phyloP scores from a whole-genome alignment of 1,139 yeast species.

The Torulaspora globosa region DNA sequence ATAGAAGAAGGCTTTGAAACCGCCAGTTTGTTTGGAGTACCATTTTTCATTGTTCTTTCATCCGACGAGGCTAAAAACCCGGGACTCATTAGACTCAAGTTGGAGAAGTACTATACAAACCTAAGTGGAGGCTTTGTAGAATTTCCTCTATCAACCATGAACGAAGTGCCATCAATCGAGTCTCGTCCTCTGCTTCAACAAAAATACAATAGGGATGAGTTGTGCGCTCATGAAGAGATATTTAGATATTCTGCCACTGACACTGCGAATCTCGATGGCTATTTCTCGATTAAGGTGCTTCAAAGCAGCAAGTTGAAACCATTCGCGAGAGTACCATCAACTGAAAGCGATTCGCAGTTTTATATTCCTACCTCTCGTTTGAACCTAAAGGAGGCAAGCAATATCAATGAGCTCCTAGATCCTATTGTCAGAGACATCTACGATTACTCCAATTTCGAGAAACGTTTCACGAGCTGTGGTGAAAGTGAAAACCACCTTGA shows the following conservation, averaged over 20 bases:
- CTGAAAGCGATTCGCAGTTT: constrained; percentile 29
- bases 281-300: constrained; percentile 46
- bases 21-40: constrained; percentile 58
- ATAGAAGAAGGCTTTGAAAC: constrained; percentile 41
- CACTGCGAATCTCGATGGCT: constrained; percentile 17
- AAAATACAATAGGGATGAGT: constrained; percentile 20
- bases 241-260: constrained; percentile 21
- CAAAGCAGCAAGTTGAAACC: background rate
- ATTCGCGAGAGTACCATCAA: background rate
- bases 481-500: background rate
- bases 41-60: constrained; percentile 62
- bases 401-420: constrained; percentile 20
- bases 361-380: constrained; percentile 42
- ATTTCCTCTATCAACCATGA: constrained; percentile 19
- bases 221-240: constrained; percentile 15
- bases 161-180: constrained; percentile 6
- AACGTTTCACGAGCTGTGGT: background rate
- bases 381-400: constrained; percentile 16
- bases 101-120: constrained; percentile 45
- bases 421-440: constrained; percentile 31
- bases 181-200: constrained; percentile 25
- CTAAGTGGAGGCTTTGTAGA: constrained; percentile 38
- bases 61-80: constrained; percentile 49
- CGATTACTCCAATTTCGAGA: constrained; percentile 14
- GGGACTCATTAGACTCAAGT: constrained; percentile 52